Evolutionary conservation across 1,284 basidiomycete species (phyloP).

Genomic region (Schizophyllum amplum): DNA sequence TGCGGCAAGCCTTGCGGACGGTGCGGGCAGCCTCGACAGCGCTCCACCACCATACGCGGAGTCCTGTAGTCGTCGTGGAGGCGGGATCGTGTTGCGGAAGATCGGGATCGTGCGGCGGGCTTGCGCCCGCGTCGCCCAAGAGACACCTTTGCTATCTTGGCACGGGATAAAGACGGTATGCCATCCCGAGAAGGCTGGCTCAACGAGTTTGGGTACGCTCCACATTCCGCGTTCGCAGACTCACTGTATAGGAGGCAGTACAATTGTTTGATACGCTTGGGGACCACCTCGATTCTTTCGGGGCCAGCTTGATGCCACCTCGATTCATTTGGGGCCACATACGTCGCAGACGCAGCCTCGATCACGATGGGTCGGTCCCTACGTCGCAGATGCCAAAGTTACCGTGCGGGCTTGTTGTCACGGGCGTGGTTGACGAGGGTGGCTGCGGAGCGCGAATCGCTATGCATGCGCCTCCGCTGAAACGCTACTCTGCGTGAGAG

Average conservation of each 20-base stretch:
- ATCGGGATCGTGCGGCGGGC: background rate
- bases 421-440: background rate
- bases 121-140: background rate
- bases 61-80: background rate
- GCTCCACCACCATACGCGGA: background rate
- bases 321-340: background rate
- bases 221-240: no score
- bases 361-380: background rate
- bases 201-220: no score
- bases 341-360: no score
- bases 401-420: background rate
- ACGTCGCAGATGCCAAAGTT: background rate
- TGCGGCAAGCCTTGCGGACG: background rate
- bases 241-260: no score
- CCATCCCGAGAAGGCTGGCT: background rate
- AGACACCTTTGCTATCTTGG: background rate
- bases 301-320: no score
- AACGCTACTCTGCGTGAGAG: background rate
- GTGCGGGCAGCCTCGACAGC: background rate
- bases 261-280: no score
- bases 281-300: no score
- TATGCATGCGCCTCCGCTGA: background rate
- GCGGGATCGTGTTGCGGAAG: background rate
- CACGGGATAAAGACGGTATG: no score
- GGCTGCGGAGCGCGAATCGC: background rate